These are phyloP conservation scores for Histomonas meleagridis DNA, from an alignment of 208 protist genomes.

Conservation along the genomic window DNA sequence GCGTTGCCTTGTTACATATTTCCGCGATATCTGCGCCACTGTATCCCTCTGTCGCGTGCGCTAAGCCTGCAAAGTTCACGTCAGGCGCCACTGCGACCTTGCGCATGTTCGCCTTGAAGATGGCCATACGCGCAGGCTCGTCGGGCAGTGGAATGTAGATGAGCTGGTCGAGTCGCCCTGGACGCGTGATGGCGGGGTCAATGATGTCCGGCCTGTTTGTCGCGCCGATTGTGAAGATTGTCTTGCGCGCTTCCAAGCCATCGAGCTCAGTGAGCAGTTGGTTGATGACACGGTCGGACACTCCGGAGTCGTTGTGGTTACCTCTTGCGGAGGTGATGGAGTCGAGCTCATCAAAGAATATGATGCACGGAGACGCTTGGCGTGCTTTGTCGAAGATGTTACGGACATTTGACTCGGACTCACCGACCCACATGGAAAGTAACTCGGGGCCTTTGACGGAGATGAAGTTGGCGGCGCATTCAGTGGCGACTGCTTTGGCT, in stretches of 20 bases:
- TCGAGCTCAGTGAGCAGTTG: conserved; percentile 99
- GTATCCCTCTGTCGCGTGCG: conserved; percentile 86
- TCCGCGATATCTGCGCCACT: conserved; percentile 94
- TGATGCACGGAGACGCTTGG: conserved; percentile 91
- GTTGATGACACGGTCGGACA: conserved; percentile 98
- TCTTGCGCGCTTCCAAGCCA: conserved; percentile 95
- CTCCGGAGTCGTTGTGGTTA: conserved; percentile 78
- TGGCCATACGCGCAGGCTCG: conserved; percentile 74
- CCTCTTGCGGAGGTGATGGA: conserved; percentile 87
- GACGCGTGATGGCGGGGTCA: conserved; percentile 95
- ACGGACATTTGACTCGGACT: conserved; percentile 98
- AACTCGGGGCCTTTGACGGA: conserved; percentile 99
- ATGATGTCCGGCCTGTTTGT: conserved; percentile 99
- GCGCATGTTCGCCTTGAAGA: conserved; percentile 86
- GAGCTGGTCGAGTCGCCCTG: conserved; percentile 80
- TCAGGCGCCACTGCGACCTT: conserved; percentile 87
- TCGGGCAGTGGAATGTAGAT: conserved; percentile 99
- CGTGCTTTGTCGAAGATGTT: conserved; percentile 99
- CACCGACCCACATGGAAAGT: conserved; percentile 99
- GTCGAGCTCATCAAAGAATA: conserved; percentile 99
- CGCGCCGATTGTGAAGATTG: conserved; percentile 99
- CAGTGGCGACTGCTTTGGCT: conserved; percentile 68
- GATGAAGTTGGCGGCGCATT: conserved; percentile 97
- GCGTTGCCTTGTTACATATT: conserved; percentile 50
- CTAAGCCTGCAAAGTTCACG: conserved; percentile 84